Evolutionary conservation across 495 filamentous ascomycete species (phyloP).

Genomic region (Jackrogersella minutella): DNA sequence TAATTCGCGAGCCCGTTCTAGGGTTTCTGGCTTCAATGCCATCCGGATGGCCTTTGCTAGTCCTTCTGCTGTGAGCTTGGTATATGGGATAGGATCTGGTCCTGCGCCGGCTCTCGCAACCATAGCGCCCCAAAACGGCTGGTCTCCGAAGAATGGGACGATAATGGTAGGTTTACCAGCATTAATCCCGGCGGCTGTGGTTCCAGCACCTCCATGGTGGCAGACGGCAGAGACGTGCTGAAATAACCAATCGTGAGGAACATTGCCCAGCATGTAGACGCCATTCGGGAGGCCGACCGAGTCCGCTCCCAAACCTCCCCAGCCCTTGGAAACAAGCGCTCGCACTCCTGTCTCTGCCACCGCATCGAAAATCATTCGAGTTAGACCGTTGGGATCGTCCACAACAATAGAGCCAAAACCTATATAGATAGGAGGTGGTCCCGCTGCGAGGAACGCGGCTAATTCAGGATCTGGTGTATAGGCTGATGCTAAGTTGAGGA

Average conservation of each 20-base stretch:
- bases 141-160: slow-evolving; percentile 87
- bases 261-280: slow-evolving; percentile 80
- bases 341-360: slow-evolving; percentile 70
- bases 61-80: slow-evolving; percentile 67
- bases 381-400: slow-evolving; percentile 73
- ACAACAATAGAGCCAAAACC: slow-evolving; percentile 86
- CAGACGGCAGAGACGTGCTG: slow-evolving; percentile 76
- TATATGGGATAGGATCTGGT: slow-evolving; percentile 73
- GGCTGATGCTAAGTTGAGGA: slow-evolving; percentile 68
- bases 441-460: slow-evolving; percentile 67
- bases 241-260: slow-evolving; percentile 87
- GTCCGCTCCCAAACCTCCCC: slow-evolving; percentile 77
- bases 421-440: slow-evolving; percentile 78
- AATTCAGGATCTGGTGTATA: slow-evolving; percentile 71
- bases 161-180: slow-evolving; percentile 75
- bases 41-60: slow-evolving; percentile 69
- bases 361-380: slow-evolving; percentile 72
- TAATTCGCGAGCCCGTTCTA: slow-evolving; percentile 64
- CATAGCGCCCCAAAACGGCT: slow-evolving; percentile 85
- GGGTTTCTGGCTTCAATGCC: slow-evolving; percentile 64
- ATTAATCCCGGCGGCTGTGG: slow-evolving; percentile 77
- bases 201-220: slow-evolving; percentile 85
- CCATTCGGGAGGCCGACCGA: slow-evolving; percentile 66
- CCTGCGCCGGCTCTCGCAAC: slow-evolving; percentile 76
- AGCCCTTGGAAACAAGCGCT: slow-evolving; percentile 81